Conservation (phyloP, 2,329 filamentous ascomycete species). For the Epichloe festucae region DNA sequence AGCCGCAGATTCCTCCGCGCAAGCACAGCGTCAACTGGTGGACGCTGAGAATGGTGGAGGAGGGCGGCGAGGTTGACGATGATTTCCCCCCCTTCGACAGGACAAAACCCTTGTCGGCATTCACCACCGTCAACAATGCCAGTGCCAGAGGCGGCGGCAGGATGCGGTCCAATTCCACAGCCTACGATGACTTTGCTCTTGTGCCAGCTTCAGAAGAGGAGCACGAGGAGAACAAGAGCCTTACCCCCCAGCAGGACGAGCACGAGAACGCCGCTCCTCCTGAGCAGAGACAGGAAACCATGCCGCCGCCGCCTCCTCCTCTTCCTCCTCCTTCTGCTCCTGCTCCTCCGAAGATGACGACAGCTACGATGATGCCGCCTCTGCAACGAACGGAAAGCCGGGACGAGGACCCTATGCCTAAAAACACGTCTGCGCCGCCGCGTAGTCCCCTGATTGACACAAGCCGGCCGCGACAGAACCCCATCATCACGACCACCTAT, state of each 20-base stretch:
- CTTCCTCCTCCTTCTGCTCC: too few relatives aligned
- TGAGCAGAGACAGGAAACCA: conserved; percentile 10
- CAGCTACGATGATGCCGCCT: neutral
- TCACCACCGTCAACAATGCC: conserved; percentile 72
- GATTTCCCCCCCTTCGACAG: conserved; percentile 74
- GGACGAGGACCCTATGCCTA: conserved; percentile 10
- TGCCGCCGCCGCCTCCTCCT: neutral
- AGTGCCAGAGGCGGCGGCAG: conserved; percentile 51
- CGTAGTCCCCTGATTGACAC: conserved; percentile 16
- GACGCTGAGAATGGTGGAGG: conserved; percentile 72
- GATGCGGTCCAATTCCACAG: conserved; percentile 56
- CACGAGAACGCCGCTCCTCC: conserved; percentile 34
- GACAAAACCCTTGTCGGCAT: conserved; percentile 61
- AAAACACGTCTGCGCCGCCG: conserved; percentile 16
- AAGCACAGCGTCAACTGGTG: conserved; percentile 71
- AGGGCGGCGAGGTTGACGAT: conserved; percentile 73
- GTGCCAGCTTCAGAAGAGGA: conserved; percentile 58
- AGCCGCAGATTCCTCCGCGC: conserved; percentile 50
- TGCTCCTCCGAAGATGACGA: neutral
- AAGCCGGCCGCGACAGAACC: conserved; percentile 36
- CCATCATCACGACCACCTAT: conserved; percentile 48
- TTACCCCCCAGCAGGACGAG: conserved; percentile 54
- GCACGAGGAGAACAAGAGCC: conserved; percentile 53
- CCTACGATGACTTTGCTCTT: conserved; percentile 72
- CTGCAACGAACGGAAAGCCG: neutral